Percentiles rank a stretch among this genome's conserved stretches.
Conservation (phyloP, 2,329 filamentous ascomycete species). For the Sporothrix dimorphospora region DNA sequence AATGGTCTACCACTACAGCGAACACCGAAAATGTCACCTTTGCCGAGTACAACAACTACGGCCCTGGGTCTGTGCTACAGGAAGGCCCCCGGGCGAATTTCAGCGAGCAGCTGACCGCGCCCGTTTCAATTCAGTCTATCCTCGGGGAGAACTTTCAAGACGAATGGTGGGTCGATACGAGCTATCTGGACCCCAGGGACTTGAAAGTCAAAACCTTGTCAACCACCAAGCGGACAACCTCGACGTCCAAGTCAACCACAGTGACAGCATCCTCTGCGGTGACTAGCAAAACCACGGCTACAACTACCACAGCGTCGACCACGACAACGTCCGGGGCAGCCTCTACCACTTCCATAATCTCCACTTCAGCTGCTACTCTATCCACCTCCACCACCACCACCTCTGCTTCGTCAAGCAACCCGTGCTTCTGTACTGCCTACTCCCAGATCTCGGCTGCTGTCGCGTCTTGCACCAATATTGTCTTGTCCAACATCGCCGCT, state of each 20-base stretch:
- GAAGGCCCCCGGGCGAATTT: background rate
- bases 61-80: background rate
- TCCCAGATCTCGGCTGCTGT: background rate
- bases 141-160: background rate
- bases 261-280: too few relatives aligned
- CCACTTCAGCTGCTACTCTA: background rate
- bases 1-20: background rate
- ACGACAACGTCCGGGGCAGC: background rate
- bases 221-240: background rate
- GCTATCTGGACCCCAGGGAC: background rate
- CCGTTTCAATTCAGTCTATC: background rate
- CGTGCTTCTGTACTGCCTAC: background rate
- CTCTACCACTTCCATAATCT: background rate
- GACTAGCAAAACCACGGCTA: too few relatives aligned
- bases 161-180: conserved; percentile 17
- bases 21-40: background rate
- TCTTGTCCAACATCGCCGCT: conserved; percentile 12
- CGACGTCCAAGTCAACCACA: background rate
- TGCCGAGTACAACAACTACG: conserved; percentile 9
- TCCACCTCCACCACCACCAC: background rate
- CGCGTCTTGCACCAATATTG: conserved; percentile 5
- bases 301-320: background rate
- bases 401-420: background rate
- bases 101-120: background rate
- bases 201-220: background rate